A percentile compares a stretch with the other conserved stretches of the same genome.
These are phyloP conservation scores for Ramularia endophylla DNA, from an alignment of 2,329 filamentous ascomycete genomes.

Conservation along the genomic window DNA sequence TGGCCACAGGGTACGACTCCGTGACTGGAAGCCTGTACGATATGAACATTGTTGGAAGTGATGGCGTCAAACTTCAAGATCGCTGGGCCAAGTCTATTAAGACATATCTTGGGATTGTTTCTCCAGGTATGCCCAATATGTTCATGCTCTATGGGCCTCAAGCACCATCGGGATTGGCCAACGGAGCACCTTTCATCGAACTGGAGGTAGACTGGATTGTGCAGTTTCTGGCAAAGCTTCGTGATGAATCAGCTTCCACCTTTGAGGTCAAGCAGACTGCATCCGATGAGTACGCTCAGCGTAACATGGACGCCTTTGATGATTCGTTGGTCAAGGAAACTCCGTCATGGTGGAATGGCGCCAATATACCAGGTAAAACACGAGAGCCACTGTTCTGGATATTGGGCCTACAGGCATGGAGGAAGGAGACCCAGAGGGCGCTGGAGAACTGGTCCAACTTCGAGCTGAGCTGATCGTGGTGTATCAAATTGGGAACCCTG, in stretches of 20 bases:
- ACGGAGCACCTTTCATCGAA: constrained; percentile 34
- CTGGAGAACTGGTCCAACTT: too few species aligned
- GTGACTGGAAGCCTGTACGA: constrained; percentile 28
- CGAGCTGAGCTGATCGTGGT: too few species aligned
- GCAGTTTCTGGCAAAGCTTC: constrained; percentile 14
- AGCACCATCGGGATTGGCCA: constrained; percentile 39
- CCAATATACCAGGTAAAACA: constrained; percentile 41
- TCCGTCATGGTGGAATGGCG: too few species aligned
- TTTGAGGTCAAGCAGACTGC: constrained; percentile 27
- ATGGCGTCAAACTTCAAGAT: constrained; percentile 25
- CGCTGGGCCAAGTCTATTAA: constrained; percentile 27
- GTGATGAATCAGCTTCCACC: constrained; percentile 7
- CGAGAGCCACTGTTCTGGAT: constrained; percentile 26
- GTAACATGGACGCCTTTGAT: constrained; percentile 36
- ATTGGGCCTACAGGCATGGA: constrained; percentile 7
- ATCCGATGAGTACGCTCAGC: constrained; percentile 23
- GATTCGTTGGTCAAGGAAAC: constrained; percentile 37
- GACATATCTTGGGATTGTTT: constrained; percentile 32
- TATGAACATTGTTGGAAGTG: constrained; percentile 31
- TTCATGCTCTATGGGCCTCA: constrained; percentile 36
- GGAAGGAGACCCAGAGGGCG: too few species aligned
- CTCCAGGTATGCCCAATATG: constrained; percentile 28
- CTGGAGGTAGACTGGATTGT: constrained; percentile 31
- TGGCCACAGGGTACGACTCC: constrained; percentile 40
- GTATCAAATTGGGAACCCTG: too few species aligned